Base-by-base conservation (phyloP, 192 early-diverging fungal genomes). In the Coemansia nantahalensis region DNA sequence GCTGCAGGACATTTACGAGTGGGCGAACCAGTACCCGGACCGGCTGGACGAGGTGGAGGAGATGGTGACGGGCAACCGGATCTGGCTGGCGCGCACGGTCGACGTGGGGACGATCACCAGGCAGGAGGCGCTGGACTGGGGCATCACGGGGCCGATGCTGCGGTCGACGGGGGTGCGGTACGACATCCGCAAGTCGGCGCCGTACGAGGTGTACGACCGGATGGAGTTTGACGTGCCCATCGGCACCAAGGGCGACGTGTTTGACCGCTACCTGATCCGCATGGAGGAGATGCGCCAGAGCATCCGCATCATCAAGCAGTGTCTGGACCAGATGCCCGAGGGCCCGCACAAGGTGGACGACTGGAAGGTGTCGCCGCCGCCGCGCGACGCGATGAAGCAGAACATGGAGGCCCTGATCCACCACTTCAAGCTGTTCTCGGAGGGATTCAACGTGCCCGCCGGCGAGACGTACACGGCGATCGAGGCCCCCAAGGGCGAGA, bases 401-500 rank as follows among this genome's bases (percentile, higher is more conserved):
- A 88, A 86, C 73, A 99, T 99, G 96, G 96, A 99, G 73, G 92
- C 94, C 6, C 76, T 99, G 44, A 99, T 99, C 56, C 93, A 95
- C 68, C 96, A 99, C 78, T 99, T 99, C 76, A 99, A 99, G 80
- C 80, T 97, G 26, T 99, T 92, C 78, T 93, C 91, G n/a, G 96
- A 99, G 78, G 96, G 96, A 33, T 99, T 87, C 80, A 85, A 92
- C 36, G 96, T 99, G 22, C 96, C 96, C 18, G 73, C 90, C 28
- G 96, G 96, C 32, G 96, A 99, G 79, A 96, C 94, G 6, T 99
- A 99, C 80, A 93, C 92, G 17, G 92, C 85, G 11, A 88, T 97
- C 63, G 96, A 99, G 69, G 94, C 94, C 8, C 96, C 96, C 48
- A 99, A 99, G 83, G 96, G 96, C 58, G 96, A 99, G 62, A 97